Conservation (phyloP, 169 alveolate species). For the Plasmodium blacklocki region DNA sequence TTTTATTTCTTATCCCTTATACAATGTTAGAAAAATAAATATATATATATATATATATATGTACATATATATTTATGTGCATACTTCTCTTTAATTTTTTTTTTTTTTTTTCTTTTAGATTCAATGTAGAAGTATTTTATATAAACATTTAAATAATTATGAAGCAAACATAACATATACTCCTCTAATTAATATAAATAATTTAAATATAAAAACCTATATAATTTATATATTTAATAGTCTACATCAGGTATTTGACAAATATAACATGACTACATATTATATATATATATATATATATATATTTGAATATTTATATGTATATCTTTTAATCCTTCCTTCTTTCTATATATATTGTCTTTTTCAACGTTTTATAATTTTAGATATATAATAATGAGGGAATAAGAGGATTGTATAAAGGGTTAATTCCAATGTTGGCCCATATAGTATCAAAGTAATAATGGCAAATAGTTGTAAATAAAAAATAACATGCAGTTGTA, state of each 20-base stretch:
- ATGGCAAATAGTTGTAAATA: not conserved
- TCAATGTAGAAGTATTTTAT: constrained; percentile 67
- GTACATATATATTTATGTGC: not conserved
- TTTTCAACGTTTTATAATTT: not conserved
- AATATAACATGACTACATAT: not conserved
- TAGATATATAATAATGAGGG: constrained; percentile 72
- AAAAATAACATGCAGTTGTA: not conserved
- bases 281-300: not conserved
- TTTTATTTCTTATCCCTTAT: constrained; percentile 62
- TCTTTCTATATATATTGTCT: not conserved
- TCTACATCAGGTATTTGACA: constrained; percentile 26
- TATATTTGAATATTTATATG: not conserved
- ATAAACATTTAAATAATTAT: constrained; percentile 29
- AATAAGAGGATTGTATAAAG: constrained; percentile 55
- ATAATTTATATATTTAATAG: constrained; percentile 35
- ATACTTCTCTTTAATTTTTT: not conserved
- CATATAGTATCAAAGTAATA: constrained; percentile 66
- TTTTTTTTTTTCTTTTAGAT: constrained; percentile 9
- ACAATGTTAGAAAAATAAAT: constrained; percentile 31
- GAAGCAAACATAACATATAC: constrained; percentile 13
- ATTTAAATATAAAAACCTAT: constrained; percentile 61
- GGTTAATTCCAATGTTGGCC: constrained; percentile 68
- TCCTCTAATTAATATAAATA: constrained; percentile 23
- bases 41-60: too few species aligned
- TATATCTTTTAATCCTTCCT: not conserved